phyloP scores from a whole-genome alignment of 257 asterid species.

The Solanum bulbocastanum region DNA sequence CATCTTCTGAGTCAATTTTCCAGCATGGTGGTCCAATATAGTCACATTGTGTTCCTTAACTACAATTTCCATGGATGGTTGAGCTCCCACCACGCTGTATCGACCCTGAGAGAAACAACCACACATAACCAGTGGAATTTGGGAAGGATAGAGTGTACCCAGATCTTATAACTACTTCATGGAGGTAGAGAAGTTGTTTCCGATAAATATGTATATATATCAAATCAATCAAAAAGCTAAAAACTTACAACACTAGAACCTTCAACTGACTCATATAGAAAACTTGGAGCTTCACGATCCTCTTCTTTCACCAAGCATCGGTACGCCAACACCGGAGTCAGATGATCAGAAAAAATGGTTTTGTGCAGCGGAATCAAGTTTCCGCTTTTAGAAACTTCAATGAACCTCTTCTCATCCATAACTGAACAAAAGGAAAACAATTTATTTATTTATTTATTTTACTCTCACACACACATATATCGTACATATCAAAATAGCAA shows the following conservation, averaged over 20 bases:
- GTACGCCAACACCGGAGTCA: conserved; percentile 91
- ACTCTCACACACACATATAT: background rate
- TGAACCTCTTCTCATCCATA: conserved; percentile 46
- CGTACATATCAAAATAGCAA: background rate
- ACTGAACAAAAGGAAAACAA: conserved; percentile 17
- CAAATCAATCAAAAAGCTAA: background rate
- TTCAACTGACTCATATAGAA: conserved; percentile 78
- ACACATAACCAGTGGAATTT: background rate
- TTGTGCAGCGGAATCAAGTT: conserved; percentile 60
- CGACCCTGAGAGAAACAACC: conserved; percentile 48
- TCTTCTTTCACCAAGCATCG: conserved; percentile 90
- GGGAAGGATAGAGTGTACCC: background rate
- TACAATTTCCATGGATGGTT: conserved; percentile 69
- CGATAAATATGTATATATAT: background rate
- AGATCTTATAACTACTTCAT: background rate
- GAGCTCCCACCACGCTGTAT: conserved; percentile 81
- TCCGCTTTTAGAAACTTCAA: conserved; percentile 52
- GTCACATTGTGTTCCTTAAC: conserved; percentile 69
- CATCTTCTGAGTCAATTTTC: conserved; percentile 28
- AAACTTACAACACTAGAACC: conserved; percentile 55
- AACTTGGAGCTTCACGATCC: conserved; percentile 88
- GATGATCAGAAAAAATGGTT: conserved; percentile 82
- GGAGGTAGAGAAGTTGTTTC: no score
- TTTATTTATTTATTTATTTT: background rate
- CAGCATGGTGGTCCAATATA: conserved; percentile 52